Evolutionary conservation across 2,329 filamentous ascomycete genomes (phyloP).

Genomic region (Thielaviopsis cerberus): DNA sequence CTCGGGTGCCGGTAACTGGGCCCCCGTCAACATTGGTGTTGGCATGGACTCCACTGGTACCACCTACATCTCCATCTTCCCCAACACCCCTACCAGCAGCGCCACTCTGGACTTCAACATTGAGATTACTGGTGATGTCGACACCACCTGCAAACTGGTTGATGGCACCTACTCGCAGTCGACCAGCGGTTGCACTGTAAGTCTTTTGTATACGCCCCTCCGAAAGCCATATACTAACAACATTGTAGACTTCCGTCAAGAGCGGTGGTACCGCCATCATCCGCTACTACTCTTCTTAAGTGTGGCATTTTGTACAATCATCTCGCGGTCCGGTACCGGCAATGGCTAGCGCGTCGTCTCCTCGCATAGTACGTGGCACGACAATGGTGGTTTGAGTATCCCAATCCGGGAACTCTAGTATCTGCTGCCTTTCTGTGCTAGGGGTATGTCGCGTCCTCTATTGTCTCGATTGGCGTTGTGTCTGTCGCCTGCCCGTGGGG

Average conservation of each 20-base stretch:
- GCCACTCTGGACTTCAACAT: conserved; percentile 62
- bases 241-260: conserved; percentile 24
- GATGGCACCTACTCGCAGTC: conserved; percentile 41
- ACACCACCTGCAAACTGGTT: conserved; percentile 42
- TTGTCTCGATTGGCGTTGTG: background rate
- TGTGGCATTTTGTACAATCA: no score
- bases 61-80: conserved; percentile 71
- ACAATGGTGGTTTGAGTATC: background rate
- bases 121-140: conserved; percentile 49
- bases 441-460: background rate
- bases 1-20: conserved; percentile 59
- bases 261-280: conserved; percentile 25
- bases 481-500: background rate
- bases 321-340: no score
- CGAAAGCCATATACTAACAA: conserved; percentile 13
- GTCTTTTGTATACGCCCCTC: conserved; percentile 20
- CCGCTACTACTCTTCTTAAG: conserved; percentile 21
- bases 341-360: background rate
- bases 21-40: conserved; percentile 70
- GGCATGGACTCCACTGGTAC: conserved; percentile 44
- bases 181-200: conserved; percentile 60
- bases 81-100: conserved; percentile 57
- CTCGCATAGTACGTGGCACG: background rate
- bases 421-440: background rate
- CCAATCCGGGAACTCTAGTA: background rate